Evolutionary conservation across 495 filamentous ascomycete genomes (phyloP).

Genomic region (Hapsidospora chrysogenum): DNA sequence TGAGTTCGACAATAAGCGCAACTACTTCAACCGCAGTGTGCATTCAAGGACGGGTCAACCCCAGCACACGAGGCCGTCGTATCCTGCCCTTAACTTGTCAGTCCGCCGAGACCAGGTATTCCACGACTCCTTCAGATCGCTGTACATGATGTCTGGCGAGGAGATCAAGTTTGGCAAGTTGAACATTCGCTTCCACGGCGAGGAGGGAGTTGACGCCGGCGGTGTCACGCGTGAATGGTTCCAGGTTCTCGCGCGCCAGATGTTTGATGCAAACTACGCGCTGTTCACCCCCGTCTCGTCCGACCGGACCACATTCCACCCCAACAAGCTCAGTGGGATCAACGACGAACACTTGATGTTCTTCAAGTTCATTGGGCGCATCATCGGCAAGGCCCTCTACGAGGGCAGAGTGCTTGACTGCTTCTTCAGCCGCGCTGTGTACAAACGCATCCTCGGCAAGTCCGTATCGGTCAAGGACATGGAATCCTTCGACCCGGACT

Average conservation of each 20-base stretch:
- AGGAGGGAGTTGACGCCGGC: slow-evolving; percentile 95
- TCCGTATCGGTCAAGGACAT: slow-evolving; percentile 96
- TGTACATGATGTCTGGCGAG: slow-evolving; percentile 87
- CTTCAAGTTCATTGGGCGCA: slow-evolving; percentile 98
- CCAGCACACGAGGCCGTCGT: slow-evolving; percentile 30
- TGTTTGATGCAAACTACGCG: slow-evolving; percentile 98
- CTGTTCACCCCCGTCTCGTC: slow-evolving; percentile 92
- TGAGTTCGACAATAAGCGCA: slow-evolving; percentile 99
- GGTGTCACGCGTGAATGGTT: slow-evolving; percentile 99
- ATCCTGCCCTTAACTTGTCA: slow-evolving; percentile 65
- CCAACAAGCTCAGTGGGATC: slow-evolving; percentile 79
- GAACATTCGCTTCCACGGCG: slow-evolving; percentile 90
- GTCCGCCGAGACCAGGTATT: slow-evolving; percentile 93
- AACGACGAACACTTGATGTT: slow-evolving; percentile 93
- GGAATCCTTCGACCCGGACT: slow-evolving; percentile 96
- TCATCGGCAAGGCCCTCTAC: slow-evolving; percentile 97
- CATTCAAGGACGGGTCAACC: slow-evolving; percentile 56
- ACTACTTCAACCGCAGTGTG: slow-evolving; percentile 90
- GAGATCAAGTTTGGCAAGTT: slow-evolving; percentile 98
- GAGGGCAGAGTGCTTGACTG: slow-evolving; percentile 93
- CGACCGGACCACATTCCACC: slow-evolving; percentile 98
- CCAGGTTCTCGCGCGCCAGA: slow-evolving; percentile 89
- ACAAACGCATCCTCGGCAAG: slow-evolving; percentile 90
- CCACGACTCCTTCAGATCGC: slow-evolving; percentile 89
- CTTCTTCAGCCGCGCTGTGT: slow-evolving; percentile 96